Evolutionary conservation across 1,284 basidiomycete genomes (phyloP).

Genomic region (Ceratobasidium sp.): DNA sequence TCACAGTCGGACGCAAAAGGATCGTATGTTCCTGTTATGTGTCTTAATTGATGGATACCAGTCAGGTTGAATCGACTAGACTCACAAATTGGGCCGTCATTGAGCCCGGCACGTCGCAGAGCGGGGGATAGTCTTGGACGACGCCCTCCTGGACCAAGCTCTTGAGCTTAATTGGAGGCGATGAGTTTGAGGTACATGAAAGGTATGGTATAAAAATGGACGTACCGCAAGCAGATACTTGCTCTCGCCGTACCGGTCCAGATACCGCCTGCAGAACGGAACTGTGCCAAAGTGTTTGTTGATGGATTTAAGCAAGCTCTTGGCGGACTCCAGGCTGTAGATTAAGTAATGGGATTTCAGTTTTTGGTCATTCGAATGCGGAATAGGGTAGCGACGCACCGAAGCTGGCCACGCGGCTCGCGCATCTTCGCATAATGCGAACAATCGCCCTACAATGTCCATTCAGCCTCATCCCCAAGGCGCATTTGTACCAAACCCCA

Average conservation of each 20-base stretch:
- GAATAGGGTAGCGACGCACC: slow-evolving; percentile 60
- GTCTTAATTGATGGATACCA: too few species aligned
- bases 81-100: slow-evolving; percentile 96
- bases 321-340: slow-evolving; percentile 84
- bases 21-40: slow-evolving; percentile 89
- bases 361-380: neutral
- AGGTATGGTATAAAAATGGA: slow-evolving; percentile 40
- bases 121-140: slow-evolving; percentile 95
- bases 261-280: slow-evolving; percentile 95
- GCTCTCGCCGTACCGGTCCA: slow-evolving; percentile 94
- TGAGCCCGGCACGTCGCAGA: slow-evolving; percentile 83
- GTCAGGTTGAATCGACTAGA: slow-evolving; percentile 47
- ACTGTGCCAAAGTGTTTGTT: slow-evolving; percentile 95
- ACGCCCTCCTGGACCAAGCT: slow-evolving; percentile 90
- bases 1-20: slow-evolving; percentile 89
- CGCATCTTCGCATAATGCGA: slow-evolving; percentile 90
- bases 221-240: slow-evolving; percentile 93
- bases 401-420: slow-evolving; percentile 77
- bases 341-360: slow-evolving; percentile 14
- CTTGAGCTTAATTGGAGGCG: slow-evolving; percentile 75
- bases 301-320: slow-evolving; percentile 89
- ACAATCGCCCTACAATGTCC: slow-evolving; percentile 80
- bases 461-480: neutral
- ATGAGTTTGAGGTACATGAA: neutral
- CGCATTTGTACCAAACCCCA: slow-evolving; percentile 12